Evolutionary conservation across 1,139 yeast species (phyloP).

Genomic region (Kurtzmaniella natalensis): DNA sequence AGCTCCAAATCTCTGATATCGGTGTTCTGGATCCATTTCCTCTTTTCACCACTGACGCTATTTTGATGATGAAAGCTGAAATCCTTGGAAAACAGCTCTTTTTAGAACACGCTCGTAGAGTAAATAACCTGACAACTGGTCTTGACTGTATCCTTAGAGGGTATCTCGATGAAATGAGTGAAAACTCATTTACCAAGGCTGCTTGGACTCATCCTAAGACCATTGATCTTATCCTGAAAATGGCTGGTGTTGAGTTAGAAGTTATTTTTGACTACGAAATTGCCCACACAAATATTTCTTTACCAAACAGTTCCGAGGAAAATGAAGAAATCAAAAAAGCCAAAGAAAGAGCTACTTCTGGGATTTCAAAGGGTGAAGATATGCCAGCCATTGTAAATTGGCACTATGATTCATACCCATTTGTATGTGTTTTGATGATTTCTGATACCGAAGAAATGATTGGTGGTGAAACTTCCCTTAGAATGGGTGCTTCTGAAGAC

Average conservation of each 20-base stretch:
- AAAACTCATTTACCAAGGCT: constrained; percentile 23
- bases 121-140: constrained; percentile 23
- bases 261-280: constrained; percentile 25
- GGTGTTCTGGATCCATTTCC: constrained; percentile 31
- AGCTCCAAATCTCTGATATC: constrained; percentile 22
- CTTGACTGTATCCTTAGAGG: constrained; percentile 30
- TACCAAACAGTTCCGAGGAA: constrained; percentile 14
- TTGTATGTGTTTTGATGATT: constrained; percentile 29
- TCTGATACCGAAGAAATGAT: constrained; percentile 24
- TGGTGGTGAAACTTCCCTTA: constrained; percentile 29
- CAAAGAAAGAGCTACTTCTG: constrained; percentile 13
- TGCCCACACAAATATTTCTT: constrained; percentile 28
- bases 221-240: constrained; percentile 17
- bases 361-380: constrained; percentile 13
- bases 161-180: constrained; percentile 16
- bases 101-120: constrained; percentile 20
- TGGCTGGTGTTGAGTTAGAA: constrained; percentile 20
- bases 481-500: constrained; percentile 17
- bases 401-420: constrained; percentile 29
- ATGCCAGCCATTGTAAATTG: constrained; percentile 22
- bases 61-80: constrained; percentile 31
- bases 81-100: constrained; percentile 19
- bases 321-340: constrained; percentile 10
- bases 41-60: constrained; percentile 26
- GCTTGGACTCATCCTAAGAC: constrained; percentile 17